Evolutionary conservation across 805 yeast genomes (phyloP), one percentile per base, ranked within the genome.

Genomic region (Ogataea pini): DNA sequence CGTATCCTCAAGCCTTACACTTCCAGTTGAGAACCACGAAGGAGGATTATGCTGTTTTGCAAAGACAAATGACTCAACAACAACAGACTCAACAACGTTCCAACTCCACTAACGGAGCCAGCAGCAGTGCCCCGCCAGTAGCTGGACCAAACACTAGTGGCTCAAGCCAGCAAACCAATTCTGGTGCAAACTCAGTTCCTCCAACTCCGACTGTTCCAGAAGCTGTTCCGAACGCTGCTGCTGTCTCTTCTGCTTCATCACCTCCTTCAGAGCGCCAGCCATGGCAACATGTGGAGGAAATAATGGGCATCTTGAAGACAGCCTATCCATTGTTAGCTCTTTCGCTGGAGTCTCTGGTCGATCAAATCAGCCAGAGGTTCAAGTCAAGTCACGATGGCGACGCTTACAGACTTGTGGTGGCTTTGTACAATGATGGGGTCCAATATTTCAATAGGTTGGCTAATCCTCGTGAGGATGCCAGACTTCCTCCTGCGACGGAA

Each of bases 1-100:
- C 90, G 45, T 95, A 87, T 69, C 99, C 99, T 1, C 99, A 94
- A 69, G 97, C 99, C 0, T 76, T 94, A 48, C 98, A 94, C 62
- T 94, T 91, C 83, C 97, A 91, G 61, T 75, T 94, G 58, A 76
- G 99, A 48, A 94, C 99, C 1, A 89, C 98, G 0, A 88, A 87
- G 63, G 99, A 94, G 63, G 99, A 94, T 58, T 89, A 85, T 67
- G 84, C 90, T 3, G 90, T 87, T 2, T 78, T 90, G 45, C 96
- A 90, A 64, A 77, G 92, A 47, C 96, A 89, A 64, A 51, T 60
- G 52, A 31, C 44, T 10, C 49, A 31, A n/a, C 34, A 28, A 79
- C 82, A 13, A 9, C 39, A 38, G 27, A 80, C 82, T 6, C 56
- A 51, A 28, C 64, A 56, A 47, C 45, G 49, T 43, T 54, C 58